Evolutionary conservation across 1,139 yeast genomes (phyloP), one percentile per base, ranked within the genome.

Genomic region (Petasospora fabianii): DNA sequence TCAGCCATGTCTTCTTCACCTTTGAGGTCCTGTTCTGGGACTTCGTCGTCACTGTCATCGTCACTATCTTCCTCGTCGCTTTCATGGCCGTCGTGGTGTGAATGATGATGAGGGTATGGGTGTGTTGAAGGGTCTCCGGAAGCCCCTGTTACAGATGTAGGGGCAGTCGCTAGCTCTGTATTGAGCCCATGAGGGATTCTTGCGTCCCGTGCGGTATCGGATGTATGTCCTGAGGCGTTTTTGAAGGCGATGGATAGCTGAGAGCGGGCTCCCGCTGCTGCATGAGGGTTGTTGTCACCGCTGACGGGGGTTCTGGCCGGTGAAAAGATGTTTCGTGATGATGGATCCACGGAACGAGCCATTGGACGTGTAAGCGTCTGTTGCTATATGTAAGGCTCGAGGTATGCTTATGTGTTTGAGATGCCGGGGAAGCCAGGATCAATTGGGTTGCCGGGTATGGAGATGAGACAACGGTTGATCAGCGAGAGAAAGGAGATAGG

Each of bases 1-100:
- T 84, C 92, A 38, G 71, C 69, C 20, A 70, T 67, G 45, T 76
- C 77, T 57, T 84, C 94, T 57, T 84, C 94, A 45, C 75, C 74
- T 16, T 68, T 61, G 2, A 65, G 61, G 10, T 58, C 60, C 2
- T 64, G 69, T 20, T 62, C 68, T 3, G 53, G 60, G 7, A 44
- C 54, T 35, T 64, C 69, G 28, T 62, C 62, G 3, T 62, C 61
- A 24, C 19, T 16, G 32, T 38, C 41, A 16, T n/a, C 31, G 19
- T 39, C 41, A 17, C 10, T 27, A 14, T 33, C 39, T 13, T 18
- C 18, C 6, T 33, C 28, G 22, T 14, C 20, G 29, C 12, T 22
- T 26, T 11, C 15, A n/a, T 28, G 27, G 28, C 24, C 28, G 12
- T 32, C 14, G 9, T 10, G 10, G 7, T 16, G 27, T 6, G 20